Conservation (phyloP, 345 rosid genomes). For the Dovyalis caffra region DNA sequence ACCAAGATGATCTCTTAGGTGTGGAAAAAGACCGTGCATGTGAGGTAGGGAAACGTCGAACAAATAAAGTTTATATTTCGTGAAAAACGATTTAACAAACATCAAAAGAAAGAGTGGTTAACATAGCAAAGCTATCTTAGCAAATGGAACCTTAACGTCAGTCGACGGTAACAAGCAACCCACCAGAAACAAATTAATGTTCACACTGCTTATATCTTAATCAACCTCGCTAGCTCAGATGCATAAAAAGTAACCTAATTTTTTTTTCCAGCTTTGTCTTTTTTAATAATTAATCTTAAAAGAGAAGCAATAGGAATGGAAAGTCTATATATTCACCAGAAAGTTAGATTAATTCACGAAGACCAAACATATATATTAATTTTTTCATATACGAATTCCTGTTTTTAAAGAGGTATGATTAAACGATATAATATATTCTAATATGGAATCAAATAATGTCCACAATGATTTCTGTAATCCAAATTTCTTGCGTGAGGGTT, state of each 20-base stretch:
- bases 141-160: constrained; percentile 16
- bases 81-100: not conserved
- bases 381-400: no score
- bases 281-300: constrained; percentile 23
- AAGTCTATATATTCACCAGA: not conserved
- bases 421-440: constrained; percentile 24
- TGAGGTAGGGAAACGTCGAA: no score
- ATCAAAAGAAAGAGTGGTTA: not conserved
- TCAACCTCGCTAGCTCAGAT: constrained; percentile 20
- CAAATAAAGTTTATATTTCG: no score
- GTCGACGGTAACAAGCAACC: constrained; percentile 26
- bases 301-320: constrained; percentile 16
- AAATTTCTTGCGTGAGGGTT: constrained; percentile 24
- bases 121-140: constrained; percentile 3
- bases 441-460: constrained; percentile 34
- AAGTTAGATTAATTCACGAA: not conserved
- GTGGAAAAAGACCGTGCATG: no score
- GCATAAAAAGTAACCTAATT: constrained; percentile 11
- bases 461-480: constrained; percentile 21
- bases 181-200: constrained; percentile 15
- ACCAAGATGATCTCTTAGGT: no score
- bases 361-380: no score
- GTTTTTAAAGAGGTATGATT: no score
- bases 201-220: constrained; percentile 25
- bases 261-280: not conserved